Evolutionary conservation across 73 alveolate genomes (phyloP), one percentile per base, ranked within the genome.

Genomic region (Blepharisma stoltei): DNA sequence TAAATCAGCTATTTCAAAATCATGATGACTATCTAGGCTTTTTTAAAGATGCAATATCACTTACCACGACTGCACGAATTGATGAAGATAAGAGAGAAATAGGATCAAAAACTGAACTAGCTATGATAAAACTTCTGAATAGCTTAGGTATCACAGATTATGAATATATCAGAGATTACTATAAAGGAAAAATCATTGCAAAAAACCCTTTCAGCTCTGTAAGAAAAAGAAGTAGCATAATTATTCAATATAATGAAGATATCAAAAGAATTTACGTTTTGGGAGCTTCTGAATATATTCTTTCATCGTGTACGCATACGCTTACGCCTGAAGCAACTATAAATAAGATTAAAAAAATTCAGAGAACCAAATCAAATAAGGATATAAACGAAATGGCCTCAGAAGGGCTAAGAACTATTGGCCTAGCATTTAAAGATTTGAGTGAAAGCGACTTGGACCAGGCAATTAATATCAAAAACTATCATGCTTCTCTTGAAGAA

Each of bases 161-260:
- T n/a, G 5, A 18, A 23, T 11, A 2, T 1, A 4, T 50, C 65
- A 50, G 65, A 50, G 65, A 50, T 18, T 11, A 50, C n/a, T 50
- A 54, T 55, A 54, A 50, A 3, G 78, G 82, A 47, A 54, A 55
- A 32, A 76, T 67, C 54, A 79, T 76, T 45, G 81, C 73, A 60
- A 50, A 14, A 50, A 83, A 77, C 82, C 95, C 95, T 14, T 89
- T 89, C 71, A 89, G 89, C 71, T 86, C 94, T 20, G 82, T 76
- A 47, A 81, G 95, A 82, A 89, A 89, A 54, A 89, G 94, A 89
- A 81, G 81, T 88, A 80, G 88, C 5, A 76, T 84, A 27, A 69
- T 86, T 37, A 69, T 91, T 6, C 71, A 91, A 48, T 79, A 81
- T 60, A 81, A 79, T 38, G 67, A 79, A 41, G 67, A 78, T 6